These are phyloP conservation scores for Funneliformis geosporum DNA, from an alignment of 192 early-diverging fungal species.

Conservation along the genomic window DNA sequence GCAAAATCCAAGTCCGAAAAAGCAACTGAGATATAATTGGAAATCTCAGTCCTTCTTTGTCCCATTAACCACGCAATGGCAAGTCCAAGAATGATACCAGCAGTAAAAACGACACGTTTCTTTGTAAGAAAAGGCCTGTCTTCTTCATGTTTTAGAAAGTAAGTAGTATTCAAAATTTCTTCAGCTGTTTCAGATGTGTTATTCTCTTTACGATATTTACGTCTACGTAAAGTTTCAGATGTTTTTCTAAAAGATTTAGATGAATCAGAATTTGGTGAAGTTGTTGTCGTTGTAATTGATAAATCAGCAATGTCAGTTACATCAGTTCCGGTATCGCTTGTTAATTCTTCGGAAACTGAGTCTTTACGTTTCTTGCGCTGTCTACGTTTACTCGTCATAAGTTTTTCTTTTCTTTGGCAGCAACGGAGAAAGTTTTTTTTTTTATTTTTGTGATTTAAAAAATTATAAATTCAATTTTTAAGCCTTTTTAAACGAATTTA, in stretches of 20 bases:
- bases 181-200: slow-evolving; percentile 9
- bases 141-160: slow-evolving; percentile 31
- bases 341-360: not conserved
- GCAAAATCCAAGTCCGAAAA: slow-evolving; percentile 65
- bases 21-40: slow-evolving; percentile 36
- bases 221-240: not conserved
- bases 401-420: too few relatives aligned
- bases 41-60: slow-evolving; percentile 49
- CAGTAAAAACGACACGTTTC: slow-evolving; percentile 49
- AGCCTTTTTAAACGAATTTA: too few relatives aligned
- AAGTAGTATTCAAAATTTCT: slow-evolving; percentile 21
- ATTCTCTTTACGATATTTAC: not conserved
- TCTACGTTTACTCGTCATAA: not conserved
- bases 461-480: not conserved
- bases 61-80: slow-evolving; percentile 47
- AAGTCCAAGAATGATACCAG: slow-evolving; percentile 63
- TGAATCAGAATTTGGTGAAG: not conserved
- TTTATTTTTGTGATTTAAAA: not conserved
- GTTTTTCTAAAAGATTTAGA: not conserved
- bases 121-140: slow-evolving; percentile 34
- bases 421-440: not conserved
- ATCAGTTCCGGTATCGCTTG: not conserved
- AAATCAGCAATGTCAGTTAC: not conserved
- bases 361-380: not conserved
- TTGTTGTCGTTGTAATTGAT: not conserved